Base-by-base conservation (phyloP, 768 basidiomycete genomes). In the Mycena maculata region DNA sequence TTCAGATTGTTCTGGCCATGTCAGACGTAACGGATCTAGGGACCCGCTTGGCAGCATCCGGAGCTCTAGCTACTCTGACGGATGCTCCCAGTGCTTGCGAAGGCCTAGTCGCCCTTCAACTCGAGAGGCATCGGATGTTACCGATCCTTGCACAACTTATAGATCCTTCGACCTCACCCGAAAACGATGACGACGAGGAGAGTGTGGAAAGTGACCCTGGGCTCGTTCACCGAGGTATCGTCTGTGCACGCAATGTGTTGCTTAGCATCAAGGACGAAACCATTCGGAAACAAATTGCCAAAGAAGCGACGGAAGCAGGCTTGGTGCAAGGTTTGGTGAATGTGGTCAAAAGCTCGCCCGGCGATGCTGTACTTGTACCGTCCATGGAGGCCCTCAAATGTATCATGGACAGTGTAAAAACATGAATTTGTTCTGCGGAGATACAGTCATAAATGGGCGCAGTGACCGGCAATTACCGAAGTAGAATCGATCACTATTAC, bases 1-100 rank as follows among this genome's bases (percentile, higher is more conserved):
- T 99, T 1, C 92, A 94, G 65, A 81, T 98, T 39, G 78, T 99
- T 23, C 76, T 97, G 42, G 95, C 96, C 6, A 80, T 99, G 48
- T 91, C 93, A 2, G 92, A 96, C 68, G 89, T 94, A 16, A 91
- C 95, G 27, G 98, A 99, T 79, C 56, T 90, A 11, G 87, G 88
- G 9, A 99, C 97, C 3, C 87, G 92, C 36, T 76, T 94, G 18
- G 97, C 97, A n/a, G 94, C 96, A 1, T 90, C 93, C 0, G 97
- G 96, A 20, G 93, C 95, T 3, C 81, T 98, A 42, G 95, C 97
- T 6, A 91, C 90, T 30, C 78, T 99, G 60, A 91, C 92, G 1
- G 82, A 84, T 27, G 86, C 89, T 0, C 82, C 84, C 1, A 79
- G 79, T 31, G 89, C 88, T 13, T 95, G 94, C 73, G 75, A 77